Evolutionary conservation across 768 basidiomycete genomes (phyloP).

Genomic region (Rhodotorula babjevae): DNA sequence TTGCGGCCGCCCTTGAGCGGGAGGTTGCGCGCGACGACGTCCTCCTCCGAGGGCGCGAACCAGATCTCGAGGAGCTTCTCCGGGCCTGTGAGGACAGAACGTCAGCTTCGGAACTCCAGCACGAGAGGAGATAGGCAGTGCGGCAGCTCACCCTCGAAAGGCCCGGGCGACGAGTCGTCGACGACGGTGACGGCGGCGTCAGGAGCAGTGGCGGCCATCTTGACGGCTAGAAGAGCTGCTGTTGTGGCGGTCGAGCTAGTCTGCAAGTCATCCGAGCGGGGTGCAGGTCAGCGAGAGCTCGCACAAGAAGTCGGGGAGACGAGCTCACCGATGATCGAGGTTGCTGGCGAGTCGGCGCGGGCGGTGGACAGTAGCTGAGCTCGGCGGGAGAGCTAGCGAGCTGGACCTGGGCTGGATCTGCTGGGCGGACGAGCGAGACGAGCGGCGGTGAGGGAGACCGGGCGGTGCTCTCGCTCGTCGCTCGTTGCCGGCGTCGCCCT

Average conservation of each 20-base stretch:
- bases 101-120: neutral
- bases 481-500: too few species aligned
- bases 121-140: conserved; percentile 80
- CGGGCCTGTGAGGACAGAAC: conserved; percentile 6
- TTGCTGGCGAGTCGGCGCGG: neutral
- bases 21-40: conserved; percentile 41
- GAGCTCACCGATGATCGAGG: neutral
- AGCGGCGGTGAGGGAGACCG: too few species aligned
- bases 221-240: neutral
- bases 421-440: too few species aligned
- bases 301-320: neutral
- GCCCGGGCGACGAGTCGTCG: conserved; percentile 31
- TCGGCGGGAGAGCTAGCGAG: neutral
- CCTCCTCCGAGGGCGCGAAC: conserved; percentile 75
- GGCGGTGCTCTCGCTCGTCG: too few species aligned
- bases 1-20: conserved; percentile 20
- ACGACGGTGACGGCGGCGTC: conserved; percentile 21
- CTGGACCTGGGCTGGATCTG: neutral
- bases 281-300: neutral
- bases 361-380: neutral
- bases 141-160: conserved; percentile 51
- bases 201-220: neutral
- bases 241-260: neutral
- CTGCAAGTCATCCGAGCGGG: neutral
- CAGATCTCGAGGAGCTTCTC: conserved; percentile 76